These are phyloP conservation scores for Phaffomyces thermotolerans DNA, from an alignment of 805 yeast species.

Conservation along the genomic window DNA sequence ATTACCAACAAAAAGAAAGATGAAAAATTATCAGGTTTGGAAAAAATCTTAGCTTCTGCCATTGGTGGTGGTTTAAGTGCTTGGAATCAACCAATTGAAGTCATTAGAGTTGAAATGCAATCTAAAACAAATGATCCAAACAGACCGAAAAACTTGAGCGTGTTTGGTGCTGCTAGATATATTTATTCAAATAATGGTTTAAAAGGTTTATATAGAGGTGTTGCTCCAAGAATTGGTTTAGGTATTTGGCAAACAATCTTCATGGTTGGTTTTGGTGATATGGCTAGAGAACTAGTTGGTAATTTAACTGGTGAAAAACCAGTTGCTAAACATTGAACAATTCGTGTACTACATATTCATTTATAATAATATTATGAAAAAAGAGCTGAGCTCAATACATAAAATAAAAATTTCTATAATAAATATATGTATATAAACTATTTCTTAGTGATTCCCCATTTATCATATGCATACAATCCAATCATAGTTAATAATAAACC, in stretches of 20 bases:
- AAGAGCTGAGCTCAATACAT: not conserved
- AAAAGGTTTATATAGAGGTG: slow-evolving; percentile 91
- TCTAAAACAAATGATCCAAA: slow-evolving; percentile 90
- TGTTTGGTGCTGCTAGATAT: slow-evolving; percentile 68
- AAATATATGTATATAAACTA: not conserved
- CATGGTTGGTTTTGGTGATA: slow-evolving; percentile 97
- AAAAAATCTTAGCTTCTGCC: slow-evolving; percentile 78
- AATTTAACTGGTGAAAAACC: slow-evolving; percentile 55
- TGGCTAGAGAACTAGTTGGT: slow-evolving; percentile 68
- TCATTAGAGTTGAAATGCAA: slow-evolving; percentile 97
- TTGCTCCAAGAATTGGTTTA: slow-evolving; percentile 91
- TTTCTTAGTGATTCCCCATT: slow-evolving; percentile 44
- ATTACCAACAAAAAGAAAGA: slow-evolving; percentile 53
- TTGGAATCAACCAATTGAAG: slow-evolving; percentile 99
- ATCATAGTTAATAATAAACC: slow-evolving; percentile 50
- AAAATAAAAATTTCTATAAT: too few relatives aligned
- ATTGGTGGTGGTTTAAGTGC: slow-evolving; percentile 97
- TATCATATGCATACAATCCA: slow-evolving; percentile 67
- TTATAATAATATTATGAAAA: not conserved
- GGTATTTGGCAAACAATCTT: slow-evolving; percentile 98
- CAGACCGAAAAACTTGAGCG: slow-evolving; percentile 87
- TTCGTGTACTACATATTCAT: not conserved
- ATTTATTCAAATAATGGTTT: slow-evolving; percentile 78
- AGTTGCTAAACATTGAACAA: slow-evolving; percentile 28
- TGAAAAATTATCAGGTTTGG: slow-evolving; percentile 60